These are phyloP conservation scores for Ustilago sp. DNA, from an alignment of 1,284 basidiomycete genomes.

Conservation along the genomic window DNA sequence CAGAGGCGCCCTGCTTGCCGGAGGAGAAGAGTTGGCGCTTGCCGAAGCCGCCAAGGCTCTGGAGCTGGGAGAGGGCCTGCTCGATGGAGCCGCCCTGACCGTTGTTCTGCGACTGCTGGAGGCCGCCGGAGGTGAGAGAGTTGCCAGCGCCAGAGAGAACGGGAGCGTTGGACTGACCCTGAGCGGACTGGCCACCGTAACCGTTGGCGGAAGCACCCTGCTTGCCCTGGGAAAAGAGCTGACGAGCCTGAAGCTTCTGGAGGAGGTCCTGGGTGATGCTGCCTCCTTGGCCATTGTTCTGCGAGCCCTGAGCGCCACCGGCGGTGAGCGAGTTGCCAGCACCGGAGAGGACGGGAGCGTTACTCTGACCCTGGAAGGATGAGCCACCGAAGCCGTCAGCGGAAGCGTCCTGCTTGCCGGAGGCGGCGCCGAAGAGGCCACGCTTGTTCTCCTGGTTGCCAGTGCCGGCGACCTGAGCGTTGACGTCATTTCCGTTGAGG, in stretches of 20 bases:
- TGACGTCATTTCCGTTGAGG: constrained; percentile 31
- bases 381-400: constrained; percentile 27
- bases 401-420: constrained; percentile 24
- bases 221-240: constrained; percentile 24
- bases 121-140: constrained; percentile 21
- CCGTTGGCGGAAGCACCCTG: constrained; percentile 37
- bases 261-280: constrained; percentile 21
- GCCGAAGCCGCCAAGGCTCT: constrained; percentile 22
- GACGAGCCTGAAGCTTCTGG: constrained; percentile 27
- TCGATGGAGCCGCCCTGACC: constrained; percentile 24
- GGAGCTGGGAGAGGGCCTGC: constrained; percentile 24
- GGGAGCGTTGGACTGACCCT: constrained; percentile 29
- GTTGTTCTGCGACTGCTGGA: constrained; percentile 22
- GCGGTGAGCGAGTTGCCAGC: constrained; percentile 30
- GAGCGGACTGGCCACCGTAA: constrained; percentile 21
- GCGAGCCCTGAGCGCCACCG: constrained; percentile 19
- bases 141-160: constrained; percentile 21
- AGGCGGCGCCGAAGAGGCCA: constrained; percentile 14
- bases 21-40: constrained; percentile 21
- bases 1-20: constrained; percentile 29
- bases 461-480: constrained; percentile 27
- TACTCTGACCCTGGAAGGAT: constrained; percentile 27
- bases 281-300: constrained; percentile 27
- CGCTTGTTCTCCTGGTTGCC: constrained; percentile 24
- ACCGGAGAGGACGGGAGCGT: constrained; percentile 23